phyloP scores from a whole-genome alignment of 129 eudicot genomes.

The Helichrysum umbraculigerum region DNA sequence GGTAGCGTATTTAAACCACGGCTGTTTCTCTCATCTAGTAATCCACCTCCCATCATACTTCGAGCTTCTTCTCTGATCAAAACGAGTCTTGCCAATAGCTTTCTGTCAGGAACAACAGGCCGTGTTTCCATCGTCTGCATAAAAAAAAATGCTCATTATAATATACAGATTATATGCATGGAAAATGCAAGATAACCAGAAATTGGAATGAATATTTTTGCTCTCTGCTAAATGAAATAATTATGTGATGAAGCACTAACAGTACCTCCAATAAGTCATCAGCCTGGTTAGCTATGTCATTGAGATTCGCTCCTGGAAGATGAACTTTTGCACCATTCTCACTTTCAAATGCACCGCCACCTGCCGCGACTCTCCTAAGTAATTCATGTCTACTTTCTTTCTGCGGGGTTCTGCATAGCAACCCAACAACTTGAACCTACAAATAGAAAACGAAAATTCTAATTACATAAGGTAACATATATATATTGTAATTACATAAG shows the following conservation, averaged over 20 bases:
- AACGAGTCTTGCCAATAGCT: conserved; percentile 93
- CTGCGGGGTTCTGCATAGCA: conserved; percentile 88
- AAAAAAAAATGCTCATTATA: background rate
- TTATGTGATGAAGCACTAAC: background rate
- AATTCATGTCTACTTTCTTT: conserved; percentile 93
- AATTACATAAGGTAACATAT: background rate
- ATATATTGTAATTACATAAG: background rate
- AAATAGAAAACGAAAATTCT: conserved; percentile 1
- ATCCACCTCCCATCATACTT: conserved; percentile 98
- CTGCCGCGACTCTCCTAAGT: conserved; percentile 94
- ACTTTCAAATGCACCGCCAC: conserved; percentile 91
- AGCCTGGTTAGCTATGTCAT: conserved; percentile 97
- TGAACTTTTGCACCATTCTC: conserved; percentile 86
- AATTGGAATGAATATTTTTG: background rate
- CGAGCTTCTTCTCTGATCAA: conserved; percentile 98
- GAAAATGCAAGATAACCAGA: background rate
- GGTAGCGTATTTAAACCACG: conserved; percentile 90
- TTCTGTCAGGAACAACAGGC: conserved; percentile 84
- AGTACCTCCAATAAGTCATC: conserved; percentile 91
- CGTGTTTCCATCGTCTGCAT: conserved; percentile 90
- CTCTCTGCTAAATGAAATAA: background rate
- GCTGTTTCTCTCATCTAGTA: conserved; percentile 91
- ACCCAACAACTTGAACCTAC: conserved; percentile 95
- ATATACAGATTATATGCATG: background rate
- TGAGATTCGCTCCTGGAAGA: conserved; percentile 95